Conservation (phyloP, 78 protist genomes). For the Parvularia atlantis region DNA sequence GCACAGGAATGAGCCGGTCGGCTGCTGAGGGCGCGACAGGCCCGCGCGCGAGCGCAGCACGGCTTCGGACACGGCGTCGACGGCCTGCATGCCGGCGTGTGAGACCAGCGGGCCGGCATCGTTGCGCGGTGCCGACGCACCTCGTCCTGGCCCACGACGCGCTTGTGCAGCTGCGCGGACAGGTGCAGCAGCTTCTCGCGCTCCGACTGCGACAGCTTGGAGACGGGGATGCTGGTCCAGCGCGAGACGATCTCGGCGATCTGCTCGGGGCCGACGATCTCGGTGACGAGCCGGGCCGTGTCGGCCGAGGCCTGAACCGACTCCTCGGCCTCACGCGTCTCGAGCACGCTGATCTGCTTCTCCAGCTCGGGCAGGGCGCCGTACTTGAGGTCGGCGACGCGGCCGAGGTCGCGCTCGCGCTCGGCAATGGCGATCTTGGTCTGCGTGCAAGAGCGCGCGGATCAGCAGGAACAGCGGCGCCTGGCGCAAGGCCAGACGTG, state of each 20-base stretch:
- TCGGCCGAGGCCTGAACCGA: no score
- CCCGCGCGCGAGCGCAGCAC: constrained; percentile 88
- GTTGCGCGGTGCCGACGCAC: no score
- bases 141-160: constrained; percentile 95
- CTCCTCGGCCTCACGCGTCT: not conserved
- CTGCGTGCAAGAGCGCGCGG: no score
- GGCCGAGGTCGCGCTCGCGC: constrained; percentile 58
- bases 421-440: constrained; percentile 68
- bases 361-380: constrained; percentile 82
- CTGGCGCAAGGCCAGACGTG: no score
- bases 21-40: constrained; percentile 62
- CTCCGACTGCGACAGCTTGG: constrained; percentile 58
- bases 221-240: constrained; percentile 97
- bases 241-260: constrained; percentile 70
- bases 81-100: no score
- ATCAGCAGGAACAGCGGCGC: no score
- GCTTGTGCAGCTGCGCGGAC: constrained; percentile 52
- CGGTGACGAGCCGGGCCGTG: constrained; percentile 29
- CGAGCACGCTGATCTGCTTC: constrained; percentile 3
- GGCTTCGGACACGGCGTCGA: constrained; percentile 86
- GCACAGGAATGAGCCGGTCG: constrained; percentile 88
- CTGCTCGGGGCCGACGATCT: constrained; percentile 54
- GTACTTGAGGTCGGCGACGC: constrained; percentile 80
- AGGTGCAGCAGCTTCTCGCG: constrained; percentile 70
- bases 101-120: no score